Evolutionary conservation across 129 eudicot species (phyloP).

Genomic region (Glebionis coronaria): DNA sequence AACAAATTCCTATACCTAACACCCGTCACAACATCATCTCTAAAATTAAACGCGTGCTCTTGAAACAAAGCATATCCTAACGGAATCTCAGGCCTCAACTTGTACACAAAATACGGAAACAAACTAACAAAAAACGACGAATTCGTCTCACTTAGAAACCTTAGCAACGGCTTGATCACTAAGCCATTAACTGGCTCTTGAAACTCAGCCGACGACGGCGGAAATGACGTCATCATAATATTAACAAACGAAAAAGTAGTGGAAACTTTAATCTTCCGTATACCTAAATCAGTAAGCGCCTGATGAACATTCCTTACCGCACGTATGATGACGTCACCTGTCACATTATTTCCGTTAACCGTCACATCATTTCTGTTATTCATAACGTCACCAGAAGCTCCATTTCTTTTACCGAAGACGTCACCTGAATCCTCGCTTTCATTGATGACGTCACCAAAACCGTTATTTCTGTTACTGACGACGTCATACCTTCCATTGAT

Average conservation of each 20-base stretch:
- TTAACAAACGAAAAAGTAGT: constrained; percentile 59
- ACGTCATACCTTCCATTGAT: too few relatives aligned
- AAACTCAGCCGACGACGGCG: constrained; percentile 78
- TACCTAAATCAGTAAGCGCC: constrained; percentile 54
- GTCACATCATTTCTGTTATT: constrained; percentile 23
- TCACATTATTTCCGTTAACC: constrained; percentile 23
- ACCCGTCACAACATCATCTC: constrained; percentile 63
- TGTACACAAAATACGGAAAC: constrained; percentile 53
- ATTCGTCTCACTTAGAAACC: constrained; percentile 57
- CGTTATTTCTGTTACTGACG: too few relatives aligned
- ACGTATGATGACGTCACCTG: constrained; percentile 42
- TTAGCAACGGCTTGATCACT: constrained; percentile 48
- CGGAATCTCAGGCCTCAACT: constrained; percentile 45
- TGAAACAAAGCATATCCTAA: constrained; percentile 62
- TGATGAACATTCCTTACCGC: constrained; percentile 58
- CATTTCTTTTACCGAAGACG: too few relatives aligned
- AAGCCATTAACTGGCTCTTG: constrained; percentile 37
- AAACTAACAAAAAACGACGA: constrained; percentile 57
- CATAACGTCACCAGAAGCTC: too few relatives aligned
- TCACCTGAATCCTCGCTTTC: too few relatives aligned
- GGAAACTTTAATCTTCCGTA: constrained; percentile 56
- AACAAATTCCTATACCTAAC: constrained; percentile 72
- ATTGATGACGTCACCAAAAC: too few relatives aligned
- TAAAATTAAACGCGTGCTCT: constrained; percentile 51
- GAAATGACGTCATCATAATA: constrained; percentile 54